Base-by-base conservation (phyloP, 1,284 basidiomycete genomes). In the Bjerkandera adusta region DNA sequence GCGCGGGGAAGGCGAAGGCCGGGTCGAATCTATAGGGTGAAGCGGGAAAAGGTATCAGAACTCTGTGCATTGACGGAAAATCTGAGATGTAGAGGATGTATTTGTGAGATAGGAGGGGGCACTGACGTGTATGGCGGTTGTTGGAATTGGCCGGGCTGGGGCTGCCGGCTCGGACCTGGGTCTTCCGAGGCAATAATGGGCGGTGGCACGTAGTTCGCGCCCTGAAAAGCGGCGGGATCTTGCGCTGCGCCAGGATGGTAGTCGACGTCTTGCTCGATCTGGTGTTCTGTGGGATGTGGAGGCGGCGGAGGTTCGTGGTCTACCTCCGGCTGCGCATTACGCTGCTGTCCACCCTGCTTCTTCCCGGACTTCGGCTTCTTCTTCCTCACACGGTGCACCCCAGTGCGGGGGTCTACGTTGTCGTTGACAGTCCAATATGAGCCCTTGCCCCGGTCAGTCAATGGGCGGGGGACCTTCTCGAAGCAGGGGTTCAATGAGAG, bases 401-500 rank as follows among this genome's bases (percentile, higher is more conserved):
- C 89, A 3, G 88, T 89, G 24, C 88, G 84, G 26, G 88, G 88
- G 58, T 91, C 88, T 35, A 91, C 85, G 54, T 86, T 85, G 56
- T 91, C 88, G 59, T 91, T 90, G 49, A 91, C 89, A 0, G 85
- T 89, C 88, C 88, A 91, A 58, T 91, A 91, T 0, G 88, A 90
- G 20, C 88, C 88, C 60, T 91, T 91, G 42, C 88, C 88, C 45
- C 89, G 83, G 59, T 94, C 92, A 13, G 91, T 92, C 45, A 92
- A 75, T 12, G 92, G 90, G 15, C 92, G 82, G 1, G 92, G 83
- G 10, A 94, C 88, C 66, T 94, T 94, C 65, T 93, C 85, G 63
- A 95, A 95, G 58, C 91, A 94, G 52, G 92, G 91, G 64, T 96
- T 96, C 52, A 96, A 77, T 6, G 91, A 94, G 16, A 97, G 77